These are phyloP conservation scores for Phytophthora quininea DNA, from an alignment of 352 stramenopile species.

Conservation along the genomic window DNA sequence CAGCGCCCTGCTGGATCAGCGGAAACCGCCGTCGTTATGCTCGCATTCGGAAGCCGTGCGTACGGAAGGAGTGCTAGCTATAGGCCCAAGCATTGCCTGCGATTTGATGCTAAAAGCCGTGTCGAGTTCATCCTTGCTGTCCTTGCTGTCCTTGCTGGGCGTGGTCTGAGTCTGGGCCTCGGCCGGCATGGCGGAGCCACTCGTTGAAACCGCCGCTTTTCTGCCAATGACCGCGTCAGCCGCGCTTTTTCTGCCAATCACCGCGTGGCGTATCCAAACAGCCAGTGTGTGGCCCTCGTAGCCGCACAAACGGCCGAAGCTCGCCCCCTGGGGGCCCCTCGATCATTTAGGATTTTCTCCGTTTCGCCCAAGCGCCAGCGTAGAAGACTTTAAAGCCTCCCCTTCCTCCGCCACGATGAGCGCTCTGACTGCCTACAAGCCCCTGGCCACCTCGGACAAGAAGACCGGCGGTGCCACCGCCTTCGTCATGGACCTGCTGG, in stretches of 20 bases:
- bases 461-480: conserved; percentile 48
- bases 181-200: conserved; percentile 32
- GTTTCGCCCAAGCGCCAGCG: conserved; percentile 59
- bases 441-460: conserved; percentile 79
- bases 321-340: conserved; percentile 1
- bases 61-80: too few species aligned
- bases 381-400: conserved; percentile 54
- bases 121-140: not conserved
- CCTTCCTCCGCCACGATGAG: conserved; percentile 61
- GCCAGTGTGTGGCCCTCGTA: conserved; percentile 53
- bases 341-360: conserved; percentile 88
- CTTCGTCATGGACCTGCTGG: conserved; percentile 86
- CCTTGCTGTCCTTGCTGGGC: not conserved
- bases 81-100: too few species aligned
- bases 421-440: conserved; percentile 79
- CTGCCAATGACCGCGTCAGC: conserved; percentile 50
- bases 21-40: not conserved
- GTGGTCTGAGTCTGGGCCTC: not conserved
- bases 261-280: conserved; percentile 30
- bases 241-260: too few species aligned
- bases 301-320: conserved; percentile 5
- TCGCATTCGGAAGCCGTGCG: too few species aligned
- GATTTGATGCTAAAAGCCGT: not conserved
- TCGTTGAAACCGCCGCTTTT: conserved; percentile 61
- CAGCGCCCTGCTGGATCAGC: not conserved